These are phyloP conservation scores for Brasilioporus rufonigricans DNA, from an alignment of 768 basidiomycete species.

Conservation along the genomic window DNA sequence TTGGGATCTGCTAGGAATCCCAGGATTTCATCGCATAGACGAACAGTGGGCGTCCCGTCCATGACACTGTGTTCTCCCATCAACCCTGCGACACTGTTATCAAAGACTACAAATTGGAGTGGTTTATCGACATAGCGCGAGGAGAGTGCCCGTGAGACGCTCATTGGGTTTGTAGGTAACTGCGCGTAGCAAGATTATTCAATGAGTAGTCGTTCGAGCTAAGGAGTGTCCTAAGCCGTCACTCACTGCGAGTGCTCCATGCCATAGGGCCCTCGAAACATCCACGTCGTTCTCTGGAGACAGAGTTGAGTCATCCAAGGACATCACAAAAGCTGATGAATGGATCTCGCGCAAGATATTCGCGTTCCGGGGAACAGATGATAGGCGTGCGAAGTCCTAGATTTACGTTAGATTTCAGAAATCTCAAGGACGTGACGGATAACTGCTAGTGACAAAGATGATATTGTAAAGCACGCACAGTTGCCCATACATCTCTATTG, in stretches of 20 bases:
- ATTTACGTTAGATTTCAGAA: not conserved
- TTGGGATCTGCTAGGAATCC: conserved; percentile 51
- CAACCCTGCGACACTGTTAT: conserved; percentile 76
- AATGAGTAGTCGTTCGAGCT: not conserved
- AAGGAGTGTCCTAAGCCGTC: conserved; percentile 3
- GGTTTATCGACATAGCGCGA: conserved; percentile 93
- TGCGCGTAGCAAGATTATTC: not conserved
- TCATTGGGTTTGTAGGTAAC: conserved; percentile 24
- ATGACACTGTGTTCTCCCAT: conserved; percentile 94
- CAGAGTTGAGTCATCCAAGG: conserved; percentile 60
- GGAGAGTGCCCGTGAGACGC: conserved; percentile 47
- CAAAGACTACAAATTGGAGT: conserved; percentile 79
- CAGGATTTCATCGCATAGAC: conserved; percentile 70
- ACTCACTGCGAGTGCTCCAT: conserved; percentile 59
- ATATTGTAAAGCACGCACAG: conserved; percentile 39
- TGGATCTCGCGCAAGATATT: conserved; percentile 70
- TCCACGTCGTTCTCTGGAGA: conserved; percentile 49
- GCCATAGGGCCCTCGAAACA: conserved; percentile 76
- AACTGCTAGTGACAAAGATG: not conserved
- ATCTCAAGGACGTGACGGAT: not conserved
- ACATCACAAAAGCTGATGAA: conserved; percentile 82
- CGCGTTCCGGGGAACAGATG: conserved; percentile 59
- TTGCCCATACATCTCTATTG: conserved; percentile 87
- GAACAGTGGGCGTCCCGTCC: conserved; percentile 83
- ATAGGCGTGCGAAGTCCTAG: conserved; percentile 65